Evolutionary conservation across 768 basidiomycete genomes (phyloP), one percentile per base, ranked within the genome.

Genomic region (Boletus rufocinnamomeus): DNA sequence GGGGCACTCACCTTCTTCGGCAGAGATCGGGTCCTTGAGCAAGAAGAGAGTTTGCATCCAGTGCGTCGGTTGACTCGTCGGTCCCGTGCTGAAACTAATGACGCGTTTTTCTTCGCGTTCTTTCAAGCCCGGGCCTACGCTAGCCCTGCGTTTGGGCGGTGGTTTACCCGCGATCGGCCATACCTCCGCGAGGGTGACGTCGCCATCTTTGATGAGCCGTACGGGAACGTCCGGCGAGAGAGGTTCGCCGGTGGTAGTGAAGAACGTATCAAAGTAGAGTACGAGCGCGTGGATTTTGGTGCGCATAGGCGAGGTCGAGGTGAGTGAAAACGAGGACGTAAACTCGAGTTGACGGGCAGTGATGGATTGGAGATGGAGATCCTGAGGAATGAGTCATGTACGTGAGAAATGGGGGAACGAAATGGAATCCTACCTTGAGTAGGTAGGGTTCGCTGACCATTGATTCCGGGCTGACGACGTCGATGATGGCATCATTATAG

Each of bases 41-140:
- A 98, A 73, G 74, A 99, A 97, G 3, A 93, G 65, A 0, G 96
- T 94, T 69, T 99, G 96, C 70, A 94, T 95, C 96, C 96, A 98
- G 71, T 99, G 96, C 28, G 95, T 98, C 11, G 92, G 85, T 25
- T 84, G 83, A 57, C 91, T 95, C 65, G 76, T 76, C 11, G 96
- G 95, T 0, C 96, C 93, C 0, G 96, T 98, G 65, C 92, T 95
- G 74, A 99, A 92, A 71, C 89, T 92, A 7, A 81, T 84, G 9
- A 85, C 69, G 17, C 59, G 65, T 21, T 66, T 68, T 16, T 72
- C 67, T 53, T 73, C 76, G 38, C 75, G 77, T 57, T 80, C 79
- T 65, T 77, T 79, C 10, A 76, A 61, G 1, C 68, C 68, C 4
- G 73, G 74, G n/a, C 81, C 78, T 7, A 78, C 63, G 68, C 88